Base-by-base conservation (phyloP, 192 early-diverging fungal genomes). In the Geranomyces variabilis region DNA sequence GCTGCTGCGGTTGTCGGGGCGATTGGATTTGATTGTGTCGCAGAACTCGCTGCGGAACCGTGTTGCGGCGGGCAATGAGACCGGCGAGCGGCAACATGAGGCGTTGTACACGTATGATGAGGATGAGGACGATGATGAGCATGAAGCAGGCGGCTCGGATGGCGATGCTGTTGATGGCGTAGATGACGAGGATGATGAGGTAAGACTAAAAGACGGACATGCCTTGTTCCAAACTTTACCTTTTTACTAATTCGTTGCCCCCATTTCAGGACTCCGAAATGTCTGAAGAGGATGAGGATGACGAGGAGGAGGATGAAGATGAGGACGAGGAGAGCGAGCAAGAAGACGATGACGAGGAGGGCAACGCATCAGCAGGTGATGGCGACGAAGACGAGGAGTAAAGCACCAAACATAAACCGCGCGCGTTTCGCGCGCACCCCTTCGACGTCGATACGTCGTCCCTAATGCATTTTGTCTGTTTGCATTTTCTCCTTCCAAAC, bases 11-110 rank as follows among this genome's bases (percentile, higher is more conserved):
- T 70, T 85, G 19, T 62, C 57, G 48, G 84, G 84, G 0, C 69
- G 84, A 29, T 72, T 85, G 26, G 84, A 85, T 62, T 62, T 85
- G 64, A 72, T 81, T 0, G 61, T 74, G 19, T 70, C 58, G 45
- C 81, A 81, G 63, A 78, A 75, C 44, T 60, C 65, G 17, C 28
- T 77, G 36, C 56, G 76, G 9, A 62, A 33, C 21, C 31, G 24
- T 13, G 62, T 43, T 22, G 66, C 14, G 26, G 62, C 56, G 12
- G 74, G 71, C 10, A 63, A 63, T 58, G 79, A 53, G 5, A 69
- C 58, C 22, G 74, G 71, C 43, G 77, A 70, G 47, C 21, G 14
- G 14, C 21, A 55, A 28, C 21, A 9, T 3, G 81, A 61, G 53
- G 73, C 69, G 31, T 49, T 77, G 43, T 65, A 66, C 30, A 74